Conservation (phyloP, 805 yeast species). For the Torulaspora gathmanii region DNA sequence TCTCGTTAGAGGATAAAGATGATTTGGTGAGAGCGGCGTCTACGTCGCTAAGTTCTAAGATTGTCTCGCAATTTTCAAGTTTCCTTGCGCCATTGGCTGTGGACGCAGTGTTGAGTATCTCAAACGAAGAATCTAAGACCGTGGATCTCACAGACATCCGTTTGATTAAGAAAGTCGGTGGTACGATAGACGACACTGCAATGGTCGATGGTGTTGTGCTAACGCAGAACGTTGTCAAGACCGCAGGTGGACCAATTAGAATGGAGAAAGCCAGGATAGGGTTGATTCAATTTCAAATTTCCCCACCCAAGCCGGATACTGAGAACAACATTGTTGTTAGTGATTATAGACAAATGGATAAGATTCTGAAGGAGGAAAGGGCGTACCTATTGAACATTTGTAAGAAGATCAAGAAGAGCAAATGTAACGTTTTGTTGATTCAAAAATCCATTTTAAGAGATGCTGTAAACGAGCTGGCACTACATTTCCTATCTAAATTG, state of each 20-base stretch:
- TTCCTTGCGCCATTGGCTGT: constrained; percentile 90
- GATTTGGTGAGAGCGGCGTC: constrained; percentile 87
- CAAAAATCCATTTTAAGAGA: constrained; percentile 93
- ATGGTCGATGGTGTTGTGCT: constrained; percentile 89
- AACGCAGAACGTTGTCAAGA: constrained; percentile 82
- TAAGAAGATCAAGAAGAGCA: constrained; percentile 93
- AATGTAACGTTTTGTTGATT: constrained; percentile 85
- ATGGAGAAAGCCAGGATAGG: constrained; percentile 92
- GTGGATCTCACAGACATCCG: constrained; percentile 89
- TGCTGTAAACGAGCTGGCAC: constrained; percentile 89
- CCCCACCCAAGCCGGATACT: constrained; percentile 97
- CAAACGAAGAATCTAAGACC: constrained; percentile 51
- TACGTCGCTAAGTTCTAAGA: constrained; percentile 90
- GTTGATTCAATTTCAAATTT: constrained; percentile 85
- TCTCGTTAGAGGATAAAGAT: constrained; percentile 75
- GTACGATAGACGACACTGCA: constrained; percentile 95
- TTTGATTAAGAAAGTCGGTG: constrained; percentile 89
- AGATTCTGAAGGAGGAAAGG: constrained; percentile 95
- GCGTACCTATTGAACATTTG: constrained; percentile 91
- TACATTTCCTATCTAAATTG: constrained; percentile 89
- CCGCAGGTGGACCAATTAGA: constrained; percentile 93
- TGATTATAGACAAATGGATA: constrained; percentile 99
- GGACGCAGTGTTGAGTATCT: constrained; percentile 80
- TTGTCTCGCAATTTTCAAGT: constrained; percentile 87
- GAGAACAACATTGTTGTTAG: constrained; percentile 96